Percentiles rank a stretch among this genome's conserved stretches.
Conservation (phyloP, 2,329 filamentous ascomycete species). For the Blastomyces gilchristii region DNA sequence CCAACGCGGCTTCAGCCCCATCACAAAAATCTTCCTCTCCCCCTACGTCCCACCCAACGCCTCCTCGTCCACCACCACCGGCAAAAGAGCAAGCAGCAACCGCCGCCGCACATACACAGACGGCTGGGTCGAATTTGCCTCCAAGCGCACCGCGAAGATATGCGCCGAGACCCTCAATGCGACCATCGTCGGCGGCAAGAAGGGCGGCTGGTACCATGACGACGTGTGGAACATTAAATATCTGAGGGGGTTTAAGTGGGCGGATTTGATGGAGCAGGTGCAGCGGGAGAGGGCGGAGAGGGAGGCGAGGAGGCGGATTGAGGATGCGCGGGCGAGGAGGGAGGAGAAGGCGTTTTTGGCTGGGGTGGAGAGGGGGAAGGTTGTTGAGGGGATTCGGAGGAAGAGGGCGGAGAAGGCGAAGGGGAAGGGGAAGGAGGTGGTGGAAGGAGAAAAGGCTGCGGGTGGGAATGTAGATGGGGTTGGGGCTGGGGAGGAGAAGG, state of each 20-base stretch:
- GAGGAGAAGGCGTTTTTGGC: constrained; percentile 37
- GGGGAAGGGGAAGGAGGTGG: constrained; percentile 20
- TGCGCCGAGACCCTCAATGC: constrained; percentile 39
- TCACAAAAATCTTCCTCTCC: constrained; percentile 36
- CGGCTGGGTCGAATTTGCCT: constrained; percentile 40
- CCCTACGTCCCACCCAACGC: constrained; percentile 25
- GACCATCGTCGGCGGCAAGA: constrained; percentile 33
- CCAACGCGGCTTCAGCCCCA: constrained; percentile 33
- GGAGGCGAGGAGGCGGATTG: constrained; percentile 33
- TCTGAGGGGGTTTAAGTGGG: constrained; percentile 34
- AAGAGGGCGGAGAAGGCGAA: constrained; percentile 35
- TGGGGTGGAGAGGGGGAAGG: constrained; percentile 33
- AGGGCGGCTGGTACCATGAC: constrained; percentile 38
- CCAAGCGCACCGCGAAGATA: constrained; percentile 36
- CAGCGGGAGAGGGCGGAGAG: constrained; percentile 34
- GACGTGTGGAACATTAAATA: constrained; percentile 41
- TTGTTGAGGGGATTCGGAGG: constrained; percentile 35
- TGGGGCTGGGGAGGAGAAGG: constrained; percentile 12
- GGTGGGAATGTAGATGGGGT: constrained; percentile 1
- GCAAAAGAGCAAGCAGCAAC: constrained; percentile 28
- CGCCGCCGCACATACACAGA: constrained; percentile 35
- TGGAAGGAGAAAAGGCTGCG: constrained; percentile 19
- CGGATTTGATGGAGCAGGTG: constrained; percentile 37
- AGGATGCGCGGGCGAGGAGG: constrained; percentile 33
- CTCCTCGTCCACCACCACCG: constrained; percentile 14